Conservation (phyloP, 2,329 filamentous ascomycete species). For the Fusarium proliferatum region DNA sequence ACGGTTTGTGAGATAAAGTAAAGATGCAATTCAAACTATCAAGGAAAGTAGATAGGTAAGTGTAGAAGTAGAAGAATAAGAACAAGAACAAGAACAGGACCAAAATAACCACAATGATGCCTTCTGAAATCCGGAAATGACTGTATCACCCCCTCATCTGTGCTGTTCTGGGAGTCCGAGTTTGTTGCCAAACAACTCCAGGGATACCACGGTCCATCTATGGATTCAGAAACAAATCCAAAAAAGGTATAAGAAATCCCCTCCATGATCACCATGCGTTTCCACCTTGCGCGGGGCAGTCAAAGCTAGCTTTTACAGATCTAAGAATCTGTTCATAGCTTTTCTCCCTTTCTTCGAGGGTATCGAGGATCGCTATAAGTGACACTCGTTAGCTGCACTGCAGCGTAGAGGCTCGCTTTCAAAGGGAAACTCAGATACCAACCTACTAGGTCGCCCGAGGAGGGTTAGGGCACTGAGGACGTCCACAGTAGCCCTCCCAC, state of each 20-base stretch:
- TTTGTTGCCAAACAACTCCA: slow-evolving; percentile 31
- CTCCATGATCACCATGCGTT: slow-evolving; percentile 1
- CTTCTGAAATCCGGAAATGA: slow-evolving; percentile 32
- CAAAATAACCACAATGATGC: slow-evolving; percentile 6
- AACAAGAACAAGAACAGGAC: neutral
- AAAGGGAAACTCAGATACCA: slow-evolving; percentile 31
- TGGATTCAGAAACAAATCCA: slow-evolving; percentile 17
- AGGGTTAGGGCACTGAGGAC: slow-evolving; percentile 48
- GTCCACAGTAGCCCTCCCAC: slow-evolving; percentile 50
- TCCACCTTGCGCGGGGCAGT: neutral
- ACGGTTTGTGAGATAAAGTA: slow-evolving; percentile 6
- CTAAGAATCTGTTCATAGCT: slow-evolving; percentile 34
- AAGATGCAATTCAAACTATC: slow-evolving; percentile 28
- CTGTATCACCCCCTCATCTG: slow-evolving; percentile 36
- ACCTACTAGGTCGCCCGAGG: slow-evolving; percentile 41
- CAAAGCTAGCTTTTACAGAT: slow-evolving; percentile 3
- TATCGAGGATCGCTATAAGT: slow-evolving; percentile 33
- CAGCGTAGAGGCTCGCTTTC: neutral
- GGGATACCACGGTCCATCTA: slow-evolving; percentile 38
- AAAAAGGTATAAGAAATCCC: slow-evolving; percentile 18
- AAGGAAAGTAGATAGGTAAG: slow-evolving; percentile 20
- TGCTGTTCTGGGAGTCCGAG: slow-evolving; percentile 34
- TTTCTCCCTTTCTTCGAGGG: slow-evolving; percentile 38
- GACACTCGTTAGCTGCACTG: slow-evolving; percentile 20
- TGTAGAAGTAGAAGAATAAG: slow-evolving; percentile 14